Evolutionary conservation across 768 basidiomycete genomes (phyloP).

Genomic region (Podaxis sp.): DNA sequence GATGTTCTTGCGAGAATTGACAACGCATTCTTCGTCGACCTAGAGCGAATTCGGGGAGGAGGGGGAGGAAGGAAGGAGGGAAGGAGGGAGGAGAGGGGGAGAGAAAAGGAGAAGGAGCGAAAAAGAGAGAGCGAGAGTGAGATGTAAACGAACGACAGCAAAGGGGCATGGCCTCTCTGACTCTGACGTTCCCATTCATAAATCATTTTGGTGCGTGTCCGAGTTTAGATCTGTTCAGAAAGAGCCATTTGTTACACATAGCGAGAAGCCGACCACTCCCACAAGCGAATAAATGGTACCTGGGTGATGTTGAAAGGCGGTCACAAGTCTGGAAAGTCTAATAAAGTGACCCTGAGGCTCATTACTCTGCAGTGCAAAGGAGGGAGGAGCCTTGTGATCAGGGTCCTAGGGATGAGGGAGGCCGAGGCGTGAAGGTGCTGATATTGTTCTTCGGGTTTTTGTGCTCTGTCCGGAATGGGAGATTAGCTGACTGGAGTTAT

Average conservation of each 20-base stretch:
- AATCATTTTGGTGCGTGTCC: conserved; percentile 15
- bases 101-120: conserved; percentile 1
- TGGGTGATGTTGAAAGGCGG: conserved; percentile 10
- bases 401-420: conserved; percentile 3
- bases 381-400: conserved; percentile 13
- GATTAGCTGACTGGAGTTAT: conserved; percentile 1
- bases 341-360: conserved; percentile 12
- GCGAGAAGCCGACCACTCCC: conserved; percentile 12
- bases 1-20: conserved; percentile 13
- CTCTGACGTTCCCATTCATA: conserved; percentile 16
- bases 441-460: neutral
- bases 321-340: conserved; percentile 17
- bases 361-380: conserved; percentile 8
- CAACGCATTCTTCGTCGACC: conserved; percentile 9
- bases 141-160: conserved; percentile 15
- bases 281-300: conserved; percentile 16
- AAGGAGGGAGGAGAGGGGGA: neutral
- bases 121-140: conserved; percentile 5
- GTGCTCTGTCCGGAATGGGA: neutral
- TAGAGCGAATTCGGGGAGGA: neutral
- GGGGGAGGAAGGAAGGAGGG: neutral
- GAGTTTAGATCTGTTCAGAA: conserved; percentile 13
- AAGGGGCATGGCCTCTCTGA: conserved; percentile 15
- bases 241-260: conserved; percentile 11
- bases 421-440: neutral